Evolutionary conservation across 2,329 filamentous ascomycete genomes (phyloP).

Genomic region (Curvularia sp.): DNA sequence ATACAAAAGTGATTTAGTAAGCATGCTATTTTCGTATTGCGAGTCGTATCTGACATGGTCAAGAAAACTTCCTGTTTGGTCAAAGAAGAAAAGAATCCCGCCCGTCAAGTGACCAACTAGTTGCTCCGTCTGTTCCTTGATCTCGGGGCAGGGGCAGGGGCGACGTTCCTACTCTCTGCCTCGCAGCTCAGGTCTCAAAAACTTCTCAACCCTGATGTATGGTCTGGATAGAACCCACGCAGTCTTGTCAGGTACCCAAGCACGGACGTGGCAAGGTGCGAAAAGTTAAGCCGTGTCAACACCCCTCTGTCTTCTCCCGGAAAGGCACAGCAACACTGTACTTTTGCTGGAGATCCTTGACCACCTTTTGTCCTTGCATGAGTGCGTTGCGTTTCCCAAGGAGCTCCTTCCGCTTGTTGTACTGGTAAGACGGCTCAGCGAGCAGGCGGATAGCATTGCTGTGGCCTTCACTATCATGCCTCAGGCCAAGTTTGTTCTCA

Average conservation of each 20-base stretch:
- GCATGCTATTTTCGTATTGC: background rate
- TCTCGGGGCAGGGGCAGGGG: background rate
- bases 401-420: conserved; percentile 22
- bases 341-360: conserved; percentile 25
- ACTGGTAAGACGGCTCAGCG: conserved; percentile 21
- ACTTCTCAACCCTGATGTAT: background rate
- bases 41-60: background rate
- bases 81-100: background rate
- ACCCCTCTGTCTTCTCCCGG: background rate
- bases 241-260: background rate
- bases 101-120: background rate
- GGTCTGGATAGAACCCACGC: background rate
- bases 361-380: conserved; percentile 20
- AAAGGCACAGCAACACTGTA: conserved; percentile 14
- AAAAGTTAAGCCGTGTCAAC: background rate
- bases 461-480: conserved; percentile 24
- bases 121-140: background rate
- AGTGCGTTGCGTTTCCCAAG: conserved; percentile 19
- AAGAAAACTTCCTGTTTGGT: background rate
- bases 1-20: background rate
- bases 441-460: conserved; percentile 24
- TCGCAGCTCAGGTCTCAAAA: background rate
- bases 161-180: background rate
- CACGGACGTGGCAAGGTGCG: background rate
- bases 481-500: conserved; percentile 30